phyloP scores from a whole-genome alignment of 176 grass and related monocot species.

The Thalia dealbata region DNA sequence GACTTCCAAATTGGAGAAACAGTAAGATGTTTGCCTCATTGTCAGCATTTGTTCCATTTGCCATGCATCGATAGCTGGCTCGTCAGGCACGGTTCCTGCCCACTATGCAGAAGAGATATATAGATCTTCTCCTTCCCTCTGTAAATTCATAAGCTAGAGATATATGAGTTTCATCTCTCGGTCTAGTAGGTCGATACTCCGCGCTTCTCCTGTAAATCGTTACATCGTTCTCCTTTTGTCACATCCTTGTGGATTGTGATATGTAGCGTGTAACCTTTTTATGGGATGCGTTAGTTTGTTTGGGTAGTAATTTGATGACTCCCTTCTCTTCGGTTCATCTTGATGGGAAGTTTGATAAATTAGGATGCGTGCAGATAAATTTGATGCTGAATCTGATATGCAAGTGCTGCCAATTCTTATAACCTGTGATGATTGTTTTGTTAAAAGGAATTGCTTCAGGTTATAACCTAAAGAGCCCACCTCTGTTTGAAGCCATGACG shows the following conservation, averaged over 20 bases:
- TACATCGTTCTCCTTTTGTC: background rate
- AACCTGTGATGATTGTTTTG: no score
- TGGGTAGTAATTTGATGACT: background rate
- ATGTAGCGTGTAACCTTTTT: background rate
- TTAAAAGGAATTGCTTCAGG: no score
- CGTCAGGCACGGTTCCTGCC: slow-evolving; percentile 63
- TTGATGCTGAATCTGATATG: no score
- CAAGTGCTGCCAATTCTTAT: no score
- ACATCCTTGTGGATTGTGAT: slow-evolving; percentile 2
- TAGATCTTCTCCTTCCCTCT: background rate
- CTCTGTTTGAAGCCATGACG: no score
- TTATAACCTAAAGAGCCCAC: no score
- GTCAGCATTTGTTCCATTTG: slow-evolving; percentile 56
- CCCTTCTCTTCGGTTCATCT: no score
- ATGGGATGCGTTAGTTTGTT: background rate
- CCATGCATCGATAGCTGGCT: slow-evolving; percentile 89
- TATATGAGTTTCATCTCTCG: background rate
- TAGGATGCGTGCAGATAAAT: no score
- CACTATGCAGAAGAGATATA: slow-evolving; percentile 53
- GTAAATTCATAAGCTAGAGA: background rate
- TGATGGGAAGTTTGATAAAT: no score
- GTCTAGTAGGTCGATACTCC: background rate
- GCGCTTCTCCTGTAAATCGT: background rate
- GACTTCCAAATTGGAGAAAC: slow-evolving; percentile 54
- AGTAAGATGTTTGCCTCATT: slow-evolving; percentile 43